These are phyloP conservation scores for Cicer chorassanicum DNA, from an alignment of 306 rosid species.

Conservation along the genomic window DNA sequence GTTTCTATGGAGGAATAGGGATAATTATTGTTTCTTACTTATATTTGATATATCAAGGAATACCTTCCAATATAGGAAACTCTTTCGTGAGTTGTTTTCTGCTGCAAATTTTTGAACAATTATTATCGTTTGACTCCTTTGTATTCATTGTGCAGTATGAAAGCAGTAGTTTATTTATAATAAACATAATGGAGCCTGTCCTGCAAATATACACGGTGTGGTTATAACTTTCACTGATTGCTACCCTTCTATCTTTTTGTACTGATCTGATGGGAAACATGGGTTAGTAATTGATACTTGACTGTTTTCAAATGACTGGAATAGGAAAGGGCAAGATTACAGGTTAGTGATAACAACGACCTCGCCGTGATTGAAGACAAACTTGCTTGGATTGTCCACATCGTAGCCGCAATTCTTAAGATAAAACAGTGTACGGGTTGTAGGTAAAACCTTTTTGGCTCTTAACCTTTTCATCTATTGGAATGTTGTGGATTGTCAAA, in stretches of 20 bases:
- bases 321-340: slow-evolving; percentile 92
- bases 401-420: slow-evolving; percentile 90
- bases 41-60: background rate
- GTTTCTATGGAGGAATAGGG: slow-evolving; percentile 3
- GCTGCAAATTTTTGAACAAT: slow-evolving; percentile 36
- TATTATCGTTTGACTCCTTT: slow-evolving; percentile 45
- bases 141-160: slow-evolving; percentile 80
- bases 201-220: slow-evolving; percentile 90
- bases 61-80: slow-evolving; percentile 12
- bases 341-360: slow-evolving; percentile 72
- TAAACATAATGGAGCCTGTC: slow-evolving; percentile 90
- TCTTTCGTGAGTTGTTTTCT: slow-evolving; percentile 17
- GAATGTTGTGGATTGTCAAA: slow-evolving; percentile 27
- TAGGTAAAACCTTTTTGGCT: slow-evolving; percentile 62
- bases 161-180: slow-evolving; percentile 85
- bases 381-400: slow-evolving; percentile 98
- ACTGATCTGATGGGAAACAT: slow-evolving; percentile 38
- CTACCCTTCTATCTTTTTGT: slow-evolving; percentile 26
- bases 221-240: slow-evolving; percentile 42
- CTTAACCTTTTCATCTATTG: slow-evolving; percentile 24
- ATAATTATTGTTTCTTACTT: slow-evolving; percentile 14
- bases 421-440: slow-evolving; percentile 89
- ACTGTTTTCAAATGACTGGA: slow-evolving; percentile 47
- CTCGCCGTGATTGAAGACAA: slow-evolving; percentile 84
- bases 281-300: slow-evolving; percentile 37